Percentiles rank a stretch among this genome's conserved stretches.
Evolutionary conservation across 305 asterid genomes (phyloP).

Genomic region (Fraxinus floribunda): DNA sequence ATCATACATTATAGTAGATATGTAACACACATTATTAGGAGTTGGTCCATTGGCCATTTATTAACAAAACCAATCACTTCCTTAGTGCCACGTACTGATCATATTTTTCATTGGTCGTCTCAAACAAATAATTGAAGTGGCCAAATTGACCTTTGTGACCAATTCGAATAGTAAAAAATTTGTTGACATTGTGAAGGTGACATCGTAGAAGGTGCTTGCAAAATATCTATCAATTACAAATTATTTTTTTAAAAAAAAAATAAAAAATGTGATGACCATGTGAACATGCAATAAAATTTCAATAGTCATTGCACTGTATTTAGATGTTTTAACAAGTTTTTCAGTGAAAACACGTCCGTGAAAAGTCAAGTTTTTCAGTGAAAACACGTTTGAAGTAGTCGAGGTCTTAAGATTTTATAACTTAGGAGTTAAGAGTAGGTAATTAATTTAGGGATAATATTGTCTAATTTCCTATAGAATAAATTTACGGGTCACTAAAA

Average conservation of each 20-base stretch:
- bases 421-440: neutral
- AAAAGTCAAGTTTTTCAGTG: neutral
- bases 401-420: neutral
- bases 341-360: neutral
- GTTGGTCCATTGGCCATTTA: slow-evolving; percentile 3
- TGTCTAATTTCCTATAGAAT: neutral
- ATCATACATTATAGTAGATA: neutral
- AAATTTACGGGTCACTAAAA: neutral
- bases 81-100: neutral
- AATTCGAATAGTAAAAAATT: neutral
- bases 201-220: neutral
- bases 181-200: neutral
- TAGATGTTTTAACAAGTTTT: neutral
- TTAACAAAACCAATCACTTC: neutral
- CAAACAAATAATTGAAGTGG: neutral
- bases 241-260: neutral
- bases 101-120: neutral
- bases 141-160: slow-evolving; percentile 13
- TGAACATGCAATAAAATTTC: neutral
- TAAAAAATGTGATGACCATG: neutral
- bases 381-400: neutral
- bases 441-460: too few species aligned
- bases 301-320: neutral
- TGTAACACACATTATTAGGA: slow-evolving; percentile 1
- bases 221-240: neutral